Percentiles rank a stretch among this genome's conserved stretches.
These are phyloP conservation scores for Harrya chromipes DNA, from an alignment of 768 basidiomycete species.

Conservation along the genomic window DNA sequence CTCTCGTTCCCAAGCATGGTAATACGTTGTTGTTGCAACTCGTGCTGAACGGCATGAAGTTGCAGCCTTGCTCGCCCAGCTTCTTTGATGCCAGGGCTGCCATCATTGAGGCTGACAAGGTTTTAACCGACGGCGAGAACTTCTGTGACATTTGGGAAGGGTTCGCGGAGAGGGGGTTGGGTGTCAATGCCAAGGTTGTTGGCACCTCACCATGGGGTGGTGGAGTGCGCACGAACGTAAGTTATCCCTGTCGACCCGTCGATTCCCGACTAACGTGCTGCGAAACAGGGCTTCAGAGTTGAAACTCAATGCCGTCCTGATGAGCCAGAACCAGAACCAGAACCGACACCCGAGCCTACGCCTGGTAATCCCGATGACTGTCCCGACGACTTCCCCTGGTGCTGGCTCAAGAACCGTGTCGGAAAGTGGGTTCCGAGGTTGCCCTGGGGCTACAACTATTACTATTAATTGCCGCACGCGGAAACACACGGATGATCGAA, in stretches of 20 bases:
- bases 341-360: conserved; percentile 26
- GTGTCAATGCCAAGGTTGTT: conserved; percentile 67
- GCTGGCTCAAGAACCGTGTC: conserved; percentile 19
- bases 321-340: conserved; percentile 17
- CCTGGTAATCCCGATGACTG: conserved; percentile 37
- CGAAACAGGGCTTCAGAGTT: conserved; percentile 38
- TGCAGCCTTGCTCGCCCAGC: conserved; percentile 86
- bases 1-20: conserved; percentile 84
- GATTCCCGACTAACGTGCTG: background rate
- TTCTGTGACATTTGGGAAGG: conserved; percentile 82
- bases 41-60: conserved; percentile 89
- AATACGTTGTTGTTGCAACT: conserved; percentile 86
- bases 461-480: conserved; percentile 14
- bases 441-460: conserved; percentile 24
- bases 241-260: conserved; percentile 3
- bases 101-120: conserved; percentile 86
- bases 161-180: conserved; percentile 81
- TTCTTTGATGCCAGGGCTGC: conserved; percentile 91
- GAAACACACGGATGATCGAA: conserved; percentile 8
- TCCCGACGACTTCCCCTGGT: conserved; percentile 17
- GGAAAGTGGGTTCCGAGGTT: conserved; percentile 22
- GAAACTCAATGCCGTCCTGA: conserved; percentile 39
- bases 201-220: conserved; percentile 92
- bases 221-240: conserved; percentile 71
- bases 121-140: conserved; percentile 93